Evolutionary conservation across 345 rosid genomes (phyloP).

Genomic region (Moringa oleifera): DNA sequence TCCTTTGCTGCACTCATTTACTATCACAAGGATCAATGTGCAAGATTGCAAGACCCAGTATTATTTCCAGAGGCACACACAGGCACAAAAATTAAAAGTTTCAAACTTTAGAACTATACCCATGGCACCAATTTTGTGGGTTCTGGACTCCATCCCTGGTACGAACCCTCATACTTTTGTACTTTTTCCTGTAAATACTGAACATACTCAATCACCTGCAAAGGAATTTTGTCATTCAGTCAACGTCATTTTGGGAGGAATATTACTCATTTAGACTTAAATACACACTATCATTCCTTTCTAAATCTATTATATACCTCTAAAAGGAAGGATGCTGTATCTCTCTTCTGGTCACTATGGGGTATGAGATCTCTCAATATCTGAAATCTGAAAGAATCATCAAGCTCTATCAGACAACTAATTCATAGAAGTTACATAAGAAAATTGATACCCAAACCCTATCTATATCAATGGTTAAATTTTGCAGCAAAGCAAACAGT

Average conservation of each 20-base stretch:
- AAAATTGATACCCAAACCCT: too few species aligned
- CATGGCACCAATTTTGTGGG: slow-evolving; percentile 83
- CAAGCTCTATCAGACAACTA: slow-evolving; percentile 2
- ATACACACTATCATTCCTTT: neutral
- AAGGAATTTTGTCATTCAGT: neutral
- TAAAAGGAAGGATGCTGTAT: slow-evolving; percentile 87
- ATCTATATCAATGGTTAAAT: too few species aligned
- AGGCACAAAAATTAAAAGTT: neutral
- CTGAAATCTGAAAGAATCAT: slow-evolving; percentile 63
- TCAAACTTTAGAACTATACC: slow-evolving; percentile 37
- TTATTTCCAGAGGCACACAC: neutral
- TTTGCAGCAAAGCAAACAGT: too few species aligned
- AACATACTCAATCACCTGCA: slow-evolving; percentile 87
- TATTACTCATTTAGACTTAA: slow-evolving; percentile 1
- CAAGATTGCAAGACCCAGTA: neutral
- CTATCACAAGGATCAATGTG: neutral
- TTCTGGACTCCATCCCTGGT: slow-evolving; percentile 80
- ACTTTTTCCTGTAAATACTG: slow-evolving; percentile 79
- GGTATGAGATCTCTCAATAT: slow-evolving; percentile 89
- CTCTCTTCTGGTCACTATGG: slow-evolving; percentile 80
- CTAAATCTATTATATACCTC: slow-evolving; percentile 46
- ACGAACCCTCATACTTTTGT: slow-evolving; percentile 76
- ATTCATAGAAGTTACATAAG: neutral
- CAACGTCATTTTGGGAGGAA: slow-evolving; percentile 7
- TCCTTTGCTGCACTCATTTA: too few species aligned